These are phyloP conservation scores for Podila epigama DNA, from an alignment of 192 early-diverging fungal genomes.

Conservation along the genomic window DNA sequence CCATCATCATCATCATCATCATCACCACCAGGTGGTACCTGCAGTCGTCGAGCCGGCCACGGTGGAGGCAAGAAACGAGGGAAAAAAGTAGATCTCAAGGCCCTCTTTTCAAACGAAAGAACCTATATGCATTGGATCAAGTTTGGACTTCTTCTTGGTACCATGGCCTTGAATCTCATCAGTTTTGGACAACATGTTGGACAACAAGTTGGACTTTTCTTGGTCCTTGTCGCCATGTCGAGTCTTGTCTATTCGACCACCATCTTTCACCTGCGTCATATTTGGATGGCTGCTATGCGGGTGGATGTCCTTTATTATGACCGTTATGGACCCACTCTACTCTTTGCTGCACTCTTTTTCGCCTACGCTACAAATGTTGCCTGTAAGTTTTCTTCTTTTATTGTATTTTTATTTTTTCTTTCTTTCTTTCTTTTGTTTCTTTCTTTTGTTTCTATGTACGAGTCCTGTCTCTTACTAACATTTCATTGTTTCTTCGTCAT, in stretches of 20 bases:
- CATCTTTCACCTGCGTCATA: slow-evolving; percentile 27
- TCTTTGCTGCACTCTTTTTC: slow-evolving; percentile 29
- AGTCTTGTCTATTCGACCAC: slow-evolving; percentile 24
- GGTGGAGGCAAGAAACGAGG: slow-evolving; percentile 9
- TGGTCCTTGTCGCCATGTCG: slow-evolving; percentile 27
- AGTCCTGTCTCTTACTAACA: background rate
- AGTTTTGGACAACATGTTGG: slow-evolving; percentile 62
- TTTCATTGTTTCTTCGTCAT: background rate
- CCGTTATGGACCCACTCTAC: slow-evolving; percentile 11
- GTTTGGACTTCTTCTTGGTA: slow-evolving; percentile 69
- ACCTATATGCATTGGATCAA: slow-evolving; percentile 87
- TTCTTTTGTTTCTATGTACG: background rate
- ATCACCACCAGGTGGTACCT: background rate
- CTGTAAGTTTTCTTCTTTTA: slow-evolving; percentile 14
- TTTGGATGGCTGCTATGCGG: slow-evolving; percentile 30
- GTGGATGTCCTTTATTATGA: slow-evolving; percentile 28
- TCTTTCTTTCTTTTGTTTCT: slow-evolving; percentile 9
- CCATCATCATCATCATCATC: background rate
- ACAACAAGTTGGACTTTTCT: slow-evolving; percentile 14
- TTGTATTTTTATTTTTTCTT: slow-evolving; percentile 1
- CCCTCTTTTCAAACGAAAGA: slow-evolving; percentile 91
- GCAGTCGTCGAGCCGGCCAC: background rate
- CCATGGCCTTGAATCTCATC: slow-evolving; percentile 69
- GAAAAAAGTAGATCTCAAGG: slow-evolving; percentile 63
- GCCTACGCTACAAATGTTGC: slow-evolving; percentile 35